These are phyloP conservation scores for Tylopilus orsonianus DNA, from an alignment of 1,284 basidiomycete genomes.

Conservation along the genomic window DNA sequence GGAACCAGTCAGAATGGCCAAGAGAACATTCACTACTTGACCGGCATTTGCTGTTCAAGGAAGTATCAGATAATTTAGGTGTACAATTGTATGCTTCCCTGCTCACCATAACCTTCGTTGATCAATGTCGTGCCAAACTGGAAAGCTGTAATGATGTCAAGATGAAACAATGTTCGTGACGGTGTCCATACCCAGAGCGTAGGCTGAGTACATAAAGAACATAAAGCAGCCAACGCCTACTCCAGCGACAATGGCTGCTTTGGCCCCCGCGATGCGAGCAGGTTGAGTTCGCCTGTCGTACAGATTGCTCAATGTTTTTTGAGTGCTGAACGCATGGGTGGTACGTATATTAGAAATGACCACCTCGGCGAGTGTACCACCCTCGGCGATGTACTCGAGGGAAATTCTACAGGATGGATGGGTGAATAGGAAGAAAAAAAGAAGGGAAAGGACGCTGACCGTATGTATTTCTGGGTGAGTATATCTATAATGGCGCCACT, in stretches of 20 bases:
- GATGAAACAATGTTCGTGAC: neutral
- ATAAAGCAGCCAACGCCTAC: conserved; percentile 72
- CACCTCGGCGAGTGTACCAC: conserved; percentile 90
- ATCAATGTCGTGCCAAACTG: conserved; percentile 84
- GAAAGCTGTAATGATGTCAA: conserved; percentile 51
- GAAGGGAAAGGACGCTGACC: conserved; percentile 44
- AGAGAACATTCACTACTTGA: conserved; percentile 77
- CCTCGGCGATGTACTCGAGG: conserved; percentile 77
- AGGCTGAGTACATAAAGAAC: conserved; percentile 78
- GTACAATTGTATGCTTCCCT: neutral
- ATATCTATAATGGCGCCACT: conserved; percentile 81
- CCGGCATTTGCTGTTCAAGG: conserved; percentile 58
- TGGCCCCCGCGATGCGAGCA: conserved; percentile 61
- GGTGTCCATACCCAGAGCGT: conserved; percentile 54
- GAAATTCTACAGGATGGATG: conserved; percentile 43
- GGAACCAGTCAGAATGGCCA: conserved; percentile 85
- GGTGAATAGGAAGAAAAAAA: conserved; percentile 41
- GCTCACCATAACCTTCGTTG: conserved; percentile 52
- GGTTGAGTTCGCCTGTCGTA: conserved; percentile 70
- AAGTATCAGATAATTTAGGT: too few relatives aligned
- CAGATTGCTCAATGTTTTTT: conserved; percentile 60
- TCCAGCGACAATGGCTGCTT: conserved; percentile 67
- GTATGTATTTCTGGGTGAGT: conserved; percentile 69
- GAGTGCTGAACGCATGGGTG: conserved; percentile 90
- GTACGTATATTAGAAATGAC: conserved; percentile 88